Evolutionary conservation across 306 rosid species (phyloP), one percentile per base, ranked within the genome.

Genomic region (Glycine tomentella): DNA sequence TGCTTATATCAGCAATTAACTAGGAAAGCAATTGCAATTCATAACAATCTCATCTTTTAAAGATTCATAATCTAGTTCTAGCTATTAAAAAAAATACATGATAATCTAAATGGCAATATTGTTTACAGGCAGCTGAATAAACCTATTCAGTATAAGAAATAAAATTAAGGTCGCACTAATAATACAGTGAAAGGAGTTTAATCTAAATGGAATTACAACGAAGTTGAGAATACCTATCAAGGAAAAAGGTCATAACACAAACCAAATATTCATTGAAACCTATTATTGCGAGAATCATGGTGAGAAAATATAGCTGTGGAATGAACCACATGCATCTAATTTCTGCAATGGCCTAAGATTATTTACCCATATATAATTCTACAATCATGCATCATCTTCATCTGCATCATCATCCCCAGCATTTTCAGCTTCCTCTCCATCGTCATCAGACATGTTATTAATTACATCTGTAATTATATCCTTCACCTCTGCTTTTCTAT

Each of bases 401-500:
- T 91, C 91, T 52, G 83, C 67, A 61, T 63, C 89, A 38, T 82
- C 95, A 63, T 80, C 91, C 2, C 64, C 92, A 50, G 31, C 86
- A 59, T 83, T 86, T 57, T 80, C 90, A 0, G 70, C 87, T 55
- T 91, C 97, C 81, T 87, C 92, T 25, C 79, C 88, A 46, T 86
- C 97, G 16, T 88, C 92, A 55, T 90, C 97, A 69, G 91, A 82
- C 95, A 93, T 93, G 87, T 77, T 91, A 61, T 88, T 93, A 75
- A 93, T 93, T 75, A 93, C 97, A 50, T 93, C 93, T 8, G 97
- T 93, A 53, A 93, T 91, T 83, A 93, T 89, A 50, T 89, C 92
- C 88, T 93, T 93, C 75, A 93, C 97, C 90, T 93, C 95, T 0
- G 90, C 87, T 78, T 90, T 93, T 88, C 97, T 89, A 80, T 90